phyloP scores from a whole-genome alignment of 331 rosid species.

The Quercus phellos region DNA sequence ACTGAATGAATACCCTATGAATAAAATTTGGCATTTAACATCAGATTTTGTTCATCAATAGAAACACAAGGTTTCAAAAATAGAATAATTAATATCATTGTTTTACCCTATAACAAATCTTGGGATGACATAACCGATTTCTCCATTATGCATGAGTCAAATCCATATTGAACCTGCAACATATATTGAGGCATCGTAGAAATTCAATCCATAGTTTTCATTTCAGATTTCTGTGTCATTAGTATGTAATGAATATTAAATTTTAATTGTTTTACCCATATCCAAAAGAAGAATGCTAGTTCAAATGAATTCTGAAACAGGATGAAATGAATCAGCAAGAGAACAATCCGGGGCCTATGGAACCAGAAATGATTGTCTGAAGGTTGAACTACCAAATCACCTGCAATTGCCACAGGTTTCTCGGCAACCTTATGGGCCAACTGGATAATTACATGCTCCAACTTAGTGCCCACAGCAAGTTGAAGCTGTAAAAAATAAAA shows the following conservation, averaged over 20 bases:
- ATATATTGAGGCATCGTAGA: not conserved
- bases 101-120: conserved; percentile 47
- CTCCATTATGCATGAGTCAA: too few relatives aligned
- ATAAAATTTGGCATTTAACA: not conserved
- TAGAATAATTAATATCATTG: not conserved
- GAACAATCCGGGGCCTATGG: conserved; percentile 33
- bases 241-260: not conserved
- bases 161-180: too few relatives aligned
- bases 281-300: conserved; percentile 46
- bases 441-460: conserved; percentile 28
- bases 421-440: conserved; percentile 47
- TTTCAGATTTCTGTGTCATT: not conserved
- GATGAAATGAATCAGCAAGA: conserved; percentile 39
- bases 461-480: conserved; percentile 48
- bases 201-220: not conserved
- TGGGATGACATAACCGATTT: too few relatives aligned
- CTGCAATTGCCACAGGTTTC: conserved; percentile 46
- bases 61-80: not conserved
- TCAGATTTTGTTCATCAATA: not conserved
- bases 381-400: conserved; percentile 46
- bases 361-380: conserved; percentile 49
- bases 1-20: conserved; percentile 26
- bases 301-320: conserved; percentile 53
- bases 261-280: conserved; percentile 15
- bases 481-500: conserved; percentile 30